Evolutionary conservation across 2,329 filamentous ascomycete genomes (phyloP), one percentile per base, ranked within the genome.

Genomic region (Domatiomyces catenatus): DNA sequence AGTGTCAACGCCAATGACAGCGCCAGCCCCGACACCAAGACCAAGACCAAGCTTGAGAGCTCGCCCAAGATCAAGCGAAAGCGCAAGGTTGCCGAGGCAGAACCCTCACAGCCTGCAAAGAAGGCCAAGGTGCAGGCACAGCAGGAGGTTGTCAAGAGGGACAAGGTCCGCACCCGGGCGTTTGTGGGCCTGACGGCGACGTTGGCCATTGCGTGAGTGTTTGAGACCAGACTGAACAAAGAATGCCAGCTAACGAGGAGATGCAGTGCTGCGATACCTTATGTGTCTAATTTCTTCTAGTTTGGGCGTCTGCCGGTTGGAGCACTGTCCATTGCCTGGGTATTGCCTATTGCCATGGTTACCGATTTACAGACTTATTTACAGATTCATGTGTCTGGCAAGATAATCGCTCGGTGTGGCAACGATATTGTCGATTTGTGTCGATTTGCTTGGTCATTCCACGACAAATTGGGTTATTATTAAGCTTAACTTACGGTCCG

Each of bases 181-280:
- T 72, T 94, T 54, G 76, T 94, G 56, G 90, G 92, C 52, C 78
- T 96, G 49, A 86, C 83, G 55, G 87, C 87, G 52, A 92, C 86
- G 46, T 75, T 95, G 65, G 86, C 86, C 51, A 77, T 95, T 66
- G 89, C 89, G 92, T 96, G 78, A 72, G 88, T 83, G 50, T 26
- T 44, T 44, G 47, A 36, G 24, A 20, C 15, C 18, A 22, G 44
- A 46, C 44, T 17, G n/a, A 20, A 15, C 15, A 44, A 45, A 26
- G 8, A 48, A 6, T 28, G 36, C 28, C 18, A 42, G 5, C 39
- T 39, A n/a, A 45, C 43, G 43, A 45, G 17, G 43, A 20, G 5
- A 20, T 24, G 8, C 26, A 47, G 45, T 24, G 45, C 45, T 12
- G 45, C 45, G 20, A 47, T 47, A 51, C 59, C 63, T 57, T 55